Conservation (phyloP, 2,329 filamentous ascomycete species). For the Penicillium polonicum region DNA sequence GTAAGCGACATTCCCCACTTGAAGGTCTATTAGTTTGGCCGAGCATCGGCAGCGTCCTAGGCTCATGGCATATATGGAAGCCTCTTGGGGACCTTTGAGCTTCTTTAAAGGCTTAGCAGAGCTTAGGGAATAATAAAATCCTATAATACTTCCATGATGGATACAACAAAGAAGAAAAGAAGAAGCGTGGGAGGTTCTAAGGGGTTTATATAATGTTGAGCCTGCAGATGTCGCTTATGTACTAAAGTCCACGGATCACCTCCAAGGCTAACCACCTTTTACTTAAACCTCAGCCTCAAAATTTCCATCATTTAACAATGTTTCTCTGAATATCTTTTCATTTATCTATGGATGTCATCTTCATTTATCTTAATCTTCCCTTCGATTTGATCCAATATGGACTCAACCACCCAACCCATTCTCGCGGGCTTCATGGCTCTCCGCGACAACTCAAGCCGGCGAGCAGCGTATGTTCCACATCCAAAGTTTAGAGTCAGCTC, state of each 20-base stretch:
- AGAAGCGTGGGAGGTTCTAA: neutral
- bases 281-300: neutral
- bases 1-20: neutral
- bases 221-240: neutral
- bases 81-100: neutral
- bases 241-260: neutral
- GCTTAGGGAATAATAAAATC: neutral
- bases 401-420: conserved; percentile 8
- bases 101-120: neutral
- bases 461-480: conserved; percentile 12
- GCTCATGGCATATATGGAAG: neutral
- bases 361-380: neutral
- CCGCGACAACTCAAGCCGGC: conserved; percentile 21
- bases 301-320: neutral
- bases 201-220: neutral
- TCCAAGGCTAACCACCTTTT: neutral
- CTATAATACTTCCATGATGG: neutral
- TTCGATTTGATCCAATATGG: neutral
- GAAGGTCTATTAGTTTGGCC: neutral
- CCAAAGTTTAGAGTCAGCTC: neutral
- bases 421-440: conserved; percentile 25
- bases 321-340: neutral
- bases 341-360: neutral
- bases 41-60: neutral
- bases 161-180: neutral